Percentiles rank a stretch among this genome's conserved stretches.
phyloP scores from a whole-genome alignment of 2,329 filamentous ascomycete genomes.

The Cladosporium sp. region DNA sequence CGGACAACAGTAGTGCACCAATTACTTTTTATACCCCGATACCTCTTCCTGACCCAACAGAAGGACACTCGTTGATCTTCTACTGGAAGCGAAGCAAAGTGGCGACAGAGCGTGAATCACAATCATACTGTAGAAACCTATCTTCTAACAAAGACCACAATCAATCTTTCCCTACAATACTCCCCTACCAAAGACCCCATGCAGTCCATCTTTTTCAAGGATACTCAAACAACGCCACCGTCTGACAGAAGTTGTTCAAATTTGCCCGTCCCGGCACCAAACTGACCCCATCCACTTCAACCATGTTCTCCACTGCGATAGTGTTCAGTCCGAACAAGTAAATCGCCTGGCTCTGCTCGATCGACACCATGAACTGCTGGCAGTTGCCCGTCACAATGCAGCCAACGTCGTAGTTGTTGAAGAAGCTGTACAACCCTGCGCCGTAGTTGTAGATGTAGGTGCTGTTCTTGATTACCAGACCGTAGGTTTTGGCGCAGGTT shows the following conservation, averaged over 20 bases:
- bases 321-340: constrained; percentile 42
- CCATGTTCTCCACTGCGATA: constrained; percentile 45
- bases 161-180: too few relatives aligned
- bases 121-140: too few relatives aligned
- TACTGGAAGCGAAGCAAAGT: too few relatives aligned
- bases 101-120: too few relatives aligned
- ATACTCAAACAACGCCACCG: constrained; percentile 30
- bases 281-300: constrained; percentile 30
- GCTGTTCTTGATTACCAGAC: constrained; percentile 66
- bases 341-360: constrained; percentile 40
- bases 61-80: too few relatives aligned
- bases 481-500: constrained; percentile 70
- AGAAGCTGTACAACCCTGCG: constrained; percentile 58
- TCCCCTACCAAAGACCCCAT: background rate
- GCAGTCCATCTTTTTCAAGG: constrained; percentile 18
- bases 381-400: constrained; percentile 46
- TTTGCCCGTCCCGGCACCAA: constrained; percentile 23
- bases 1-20: too few relatives aligned
- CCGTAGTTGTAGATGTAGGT: constrained; percentile 43
- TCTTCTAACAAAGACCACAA: too few relatives aligned
- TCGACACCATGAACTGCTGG: constrained; percentile 44
- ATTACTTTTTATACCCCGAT: too few relatives aligned
- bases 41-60: too few relatives aligned
- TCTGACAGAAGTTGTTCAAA: constrained; percentile 23
- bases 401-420: constrained; percentile 51